Conservation (phyloP, 2,329 filamentous ascomycete species). For the Stachybotrys chlorohalonatus region DNA sequence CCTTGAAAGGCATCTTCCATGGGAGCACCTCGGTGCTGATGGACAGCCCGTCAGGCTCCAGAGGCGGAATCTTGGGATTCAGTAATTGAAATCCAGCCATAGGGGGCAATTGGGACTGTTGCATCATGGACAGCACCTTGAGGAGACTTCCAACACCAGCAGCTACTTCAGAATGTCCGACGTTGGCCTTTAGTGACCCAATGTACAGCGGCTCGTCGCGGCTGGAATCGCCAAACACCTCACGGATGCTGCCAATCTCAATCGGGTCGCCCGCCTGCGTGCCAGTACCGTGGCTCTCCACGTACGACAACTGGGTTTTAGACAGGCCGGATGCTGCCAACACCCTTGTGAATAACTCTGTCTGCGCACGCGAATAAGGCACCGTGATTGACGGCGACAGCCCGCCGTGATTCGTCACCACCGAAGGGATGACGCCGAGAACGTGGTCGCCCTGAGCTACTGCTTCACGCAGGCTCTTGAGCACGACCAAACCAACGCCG, state of each 20-base stretch:
- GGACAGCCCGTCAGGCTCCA: conserved; percentile 6
- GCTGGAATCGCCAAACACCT: conserved; percentile 5
- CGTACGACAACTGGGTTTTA: conserved; percentile 12
- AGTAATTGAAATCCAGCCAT: conserved; percentile 13
- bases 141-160: conserved; percentile 18
- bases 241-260: conserved; percentile 19
- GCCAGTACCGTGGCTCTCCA: conserved; percentile 39
- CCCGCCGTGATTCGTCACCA: conserved; percentile 24
- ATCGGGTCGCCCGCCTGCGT: conserved; percentile 37
- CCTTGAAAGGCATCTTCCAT: conserved; percentile 10
- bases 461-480: conserved; percentile 41
- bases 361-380: conserved; percentile 15
- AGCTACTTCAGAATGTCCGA: conserved; percentile 17
- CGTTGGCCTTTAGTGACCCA: conserved; percentile 21
- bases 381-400: conserved; percentile 17
- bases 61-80: conserved; percentile 17
- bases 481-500: conserved; percentile 30
- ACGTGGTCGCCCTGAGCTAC: conserved; percentile 40
- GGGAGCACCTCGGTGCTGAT: conserved; percentile 4
- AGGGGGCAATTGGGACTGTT: conserved; percentile 12
- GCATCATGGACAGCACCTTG: conserved; percentile 23
- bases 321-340: conserved; percentile 3
- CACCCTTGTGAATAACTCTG: conserved; percentile 15
- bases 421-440: conserved; percentile 28
- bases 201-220: conserved; percentile 7